Conservation (phyloP, 257 asterid species). For the Solanum gracilifrons region DNA sequence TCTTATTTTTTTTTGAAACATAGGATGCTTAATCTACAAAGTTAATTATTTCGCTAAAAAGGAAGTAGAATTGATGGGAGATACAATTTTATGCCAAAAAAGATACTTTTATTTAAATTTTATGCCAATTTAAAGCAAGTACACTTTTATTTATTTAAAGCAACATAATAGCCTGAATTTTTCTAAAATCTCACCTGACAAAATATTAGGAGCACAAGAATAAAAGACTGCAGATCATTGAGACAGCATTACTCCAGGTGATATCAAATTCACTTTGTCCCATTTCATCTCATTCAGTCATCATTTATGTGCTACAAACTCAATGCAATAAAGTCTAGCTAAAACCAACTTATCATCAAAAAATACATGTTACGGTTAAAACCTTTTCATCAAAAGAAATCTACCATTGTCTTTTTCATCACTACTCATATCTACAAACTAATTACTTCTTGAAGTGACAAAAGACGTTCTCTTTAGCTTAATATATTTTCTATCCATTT, state of each 20-base stretch:
- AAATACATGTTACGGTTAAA: not conserved
- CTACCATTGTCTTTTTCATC: not conserved
- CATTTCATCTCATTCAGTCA: not conserved
- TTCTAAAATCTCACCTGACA: not conserved
- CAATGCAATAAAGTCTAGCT: not conserved
- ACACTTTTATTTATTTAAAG: not conserved
- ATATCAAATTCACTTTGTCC: not conserved
- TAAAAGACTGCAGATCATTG: not conserved
- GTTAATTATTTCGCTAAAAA: not conserved
- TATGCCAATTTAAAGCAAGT: not conserved
- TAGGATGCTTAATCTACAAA: not conserved
- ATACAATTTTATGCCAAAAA: not conserved
- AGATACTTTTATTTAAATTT: too few species aligned
- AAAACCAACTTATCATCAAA: not conserved
- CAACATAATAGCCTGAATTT: not conserved
- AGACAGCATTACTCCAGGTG: not conserved
- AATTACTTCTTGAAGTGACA: not conserved
- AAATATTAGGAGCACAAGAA: not conserved
- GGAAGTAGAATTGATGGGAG: not conserved
- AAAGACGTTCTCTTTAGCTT: not conserved
- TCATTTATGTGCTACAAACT: not conserved
- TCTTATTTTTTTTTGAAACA: not conserved
- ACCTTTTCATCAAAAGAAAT: not conserved
- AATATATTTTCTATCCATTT: not conserved
- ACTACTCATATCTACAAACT: not conserved